Base-by-base conservation (phyloP, 116 monocot species). In the Iris pallida region DNA sequence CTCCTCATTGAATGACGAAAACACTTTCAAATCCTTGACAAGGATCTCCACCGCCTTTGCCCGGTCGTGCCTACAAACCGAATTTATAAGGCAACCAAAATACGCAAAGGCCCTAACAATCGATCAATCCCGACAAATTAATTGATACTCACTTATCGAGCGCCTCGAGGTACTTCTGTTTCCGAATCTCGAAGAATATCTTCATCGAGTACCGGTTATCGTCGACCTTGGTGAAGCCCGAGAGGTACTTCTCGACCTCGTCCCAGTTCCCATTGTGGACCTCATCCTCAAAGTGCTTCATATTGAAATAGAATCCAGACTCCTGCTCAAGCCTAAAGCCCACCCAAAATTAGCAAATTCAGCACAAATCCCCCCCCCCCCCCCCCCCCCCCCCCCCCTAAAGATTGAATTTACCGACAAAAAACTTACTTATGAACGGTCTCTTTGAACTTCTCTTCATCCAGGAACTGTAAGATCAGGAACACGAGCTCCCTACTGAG, bases 201-300 rank as follows among this genome's bases (percentile, higher is more conserved):
- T 95, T 91, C 95, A 95, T 91, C 0, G 95, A 95, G 67, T 91
- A 91, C 3, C 91, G 80, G 53, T 95, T 95, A 66, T 95, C 94
- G 17, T 95, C 94, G 12, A 95, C 90, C 80, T 95, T 95, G 7
- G 94, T 90, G 73, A 95, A 95, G 5, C 95, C 89, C 17, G 84
- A 84, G 16, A 88, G 84, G 66, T 92, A 91, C n/a, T 76, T 71
- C 65, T 96, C 91, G 6, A 91, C 92, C 76, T 91, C 95, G 44
- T 95, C 95, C 95, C 91, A 95, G 56, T 95, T 91, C 57, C 95
- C 91, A 75, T 78, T 86, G 12, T 82, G 86, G 53, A 95, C 95
- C 75, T 91, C 91, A 3, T 95, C 95, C 64, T 90, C 95, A 59
- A 95, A 95, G 70, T 90, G 82, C 82, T 89, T 89, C 93, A 93